Evolutionary conservation across 148 eudicot species (phyloP).

Genomic region (Talinum fruticosum): DNA sequence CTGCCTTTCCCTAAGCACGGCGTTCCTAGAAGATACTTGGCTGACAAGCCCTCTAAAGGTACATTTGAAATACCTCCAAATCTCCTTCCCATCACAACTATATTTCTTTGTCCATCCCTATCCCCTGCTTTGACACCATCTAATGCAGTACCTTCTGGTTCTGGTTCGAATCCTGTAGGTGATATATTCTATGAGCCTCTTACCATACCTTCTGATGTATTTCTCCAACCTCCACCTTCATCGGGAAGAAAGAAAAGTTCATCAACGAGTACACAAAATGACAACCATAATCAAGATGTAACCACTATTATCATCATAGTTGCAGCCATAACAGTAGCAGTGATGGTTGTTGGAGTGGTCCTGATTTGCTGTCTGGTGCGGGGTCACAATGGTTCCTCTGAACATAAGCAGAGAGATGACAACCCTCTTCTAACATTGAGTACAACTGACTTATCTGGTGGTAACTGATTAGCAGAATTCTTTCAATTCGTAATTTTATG

Average conservation of each 20-base stretch:
- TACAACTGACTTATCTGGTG: conserved; percentile 33
- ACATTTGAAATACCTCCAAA: not conserved
- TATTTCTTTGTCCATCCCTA: not conserved
- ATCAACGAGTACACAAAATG: not conserved
- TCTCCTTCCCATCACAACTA: not conserved
- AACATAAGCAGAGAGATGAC: conserved; percentile 44
- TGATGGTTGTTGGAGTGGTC: conserved; percentile 33
- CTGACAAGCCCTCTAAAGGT: conserved; percentile 3
- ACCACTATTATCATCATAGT: conserved; percentile 24
- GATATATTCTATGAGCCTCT: conserved; percentile 25
- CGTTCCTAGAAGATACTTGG: conserved; percentile 37
- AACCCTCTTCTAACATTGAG: conserved; percentile 48
- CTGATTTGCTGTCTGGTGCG: conserved; percentile 34
- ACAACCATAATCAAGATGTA: conserved; percentile 14
- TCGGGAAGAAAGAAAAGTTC: not conserved
- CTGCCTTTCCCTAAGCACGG: conserved; percentile 14
- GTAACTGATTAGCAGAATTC: conserved; percentile 17
- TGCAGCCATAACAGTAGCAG: conserved; percentile 28
- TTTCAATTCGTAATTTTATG: not conserved
- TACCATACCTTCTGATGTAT: conserved; percentile 12
- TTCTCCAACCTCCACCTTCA: conserved; percentile 17
- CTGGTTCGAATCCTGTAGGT: conserved; percentile 22
- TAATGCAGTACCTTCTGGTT: conserved; percentile 10
- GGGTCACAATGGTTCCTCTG: conserved; percentile 1
- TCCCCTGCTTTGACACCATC: conserved; percentile 13